phyloP scores from a whole-genome alignment of 176 grass and related monocot genomes.

The Avena insularis region DNA sequence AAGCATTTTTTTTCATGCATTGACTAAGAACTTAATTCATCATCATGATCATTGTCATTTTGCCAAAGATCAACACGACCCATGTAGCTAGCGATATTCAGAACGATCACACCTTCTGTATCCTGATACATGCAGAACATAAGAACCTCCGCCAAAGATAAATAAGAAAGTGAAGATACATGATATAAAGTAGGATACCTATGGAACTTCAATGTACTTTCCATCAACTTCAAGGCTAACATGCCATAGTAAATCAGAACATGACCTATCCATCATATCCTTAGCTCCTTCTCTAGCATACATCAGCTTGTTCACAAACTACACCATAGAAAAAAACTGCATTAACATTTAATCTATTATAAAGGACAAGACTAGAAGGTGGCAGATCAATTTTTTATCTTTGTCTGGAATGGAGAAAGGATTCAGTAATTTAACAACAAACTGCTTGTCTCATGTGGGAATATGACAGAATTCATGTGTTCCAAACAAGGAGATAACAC shows the following conservation, averaged over 20 bases:
- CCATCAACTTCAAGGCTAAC: constrained; percentile 94
- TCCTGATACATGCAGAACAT: constrained; percentile 63
- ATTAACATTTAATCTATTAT: background rate
- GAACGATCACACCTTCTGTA: constrained; percentile 91
- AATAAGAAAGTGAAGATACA: background rate
- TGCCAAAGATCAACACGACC: constrained; percentile 97
- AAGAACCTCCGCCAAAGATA: constrained; percentile 34
- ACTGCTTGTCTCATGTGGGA: background rate
- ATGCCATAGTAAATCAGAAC: constrained; percentile 90
- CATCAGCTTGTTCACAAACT: constrained; percentile 97
- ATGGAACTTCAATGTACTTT: constrained; percentile 77
- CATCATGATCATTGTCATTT: constrained; percentile 71
- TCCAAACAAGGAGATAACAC: background rate
- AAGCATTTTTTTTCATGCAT: constrained; percentile 85
- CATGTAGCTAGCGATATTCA: constrained; percentile 98
- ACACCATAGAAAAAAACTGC: constrained; percentile 31
- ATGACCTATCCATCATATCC: constrained; percentile 93
- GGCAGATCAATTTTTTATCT: background rate
- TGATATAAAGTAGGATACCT: constrained; percentile 55
- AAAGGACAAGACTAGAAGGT: background rate
- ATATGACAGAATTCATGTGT: background rate
- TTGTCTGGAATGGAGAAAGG: background rate
- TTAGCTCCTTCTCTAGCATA: constrained; percentile 99
- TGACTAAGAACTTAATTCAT: constrained; percentile 73
- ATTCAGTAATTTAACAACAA: constrained; percentile 6